Conservation (phyloP, 2,329 filamentous ascomycete genomes). For the Pleoardoris graminearum region DNA sequence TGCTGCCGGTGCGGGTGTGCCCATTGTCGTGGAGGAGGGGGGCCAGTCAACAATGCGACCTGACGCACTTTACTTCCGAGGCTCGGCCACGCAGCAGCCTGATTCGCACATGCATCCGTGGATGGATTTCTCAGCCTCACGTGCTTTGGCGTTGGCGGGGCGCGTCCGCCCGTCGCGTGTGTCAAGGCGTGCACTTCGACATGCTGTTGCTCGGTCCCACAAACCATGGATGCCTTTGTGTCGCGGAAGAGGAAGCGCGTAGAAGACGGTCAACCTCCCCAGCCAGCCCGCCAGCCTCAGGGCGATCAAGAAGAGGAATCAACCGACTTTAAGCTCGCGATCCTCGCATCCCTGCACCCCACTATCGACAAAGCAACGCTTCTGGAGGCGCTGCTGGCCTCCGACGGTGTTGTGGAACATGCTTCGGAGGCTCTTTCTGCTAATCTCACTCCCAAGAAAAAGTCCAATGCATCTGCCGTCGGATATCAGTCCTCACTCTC, state of each 20-base stretch:
- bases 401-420: constrained; percentile 73
- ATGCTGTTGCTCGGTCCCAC: not conserved
- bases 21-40: constrained; percentile 21
- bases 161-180: not conserved
- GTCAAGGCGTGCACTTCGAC: not conserved
- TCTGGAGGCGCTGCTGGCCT: constrained; percentile 76
- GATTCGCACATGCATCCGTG: not conserved
- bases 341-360: constrained; percentile 78
- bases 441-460: constrained; percentile 41
- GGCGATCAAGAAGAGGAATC: constrained; percentile 59
- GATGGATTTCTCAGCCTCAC: no score
- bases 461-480: constrained; percentile 19
- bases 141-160: constrained; percentile 6
- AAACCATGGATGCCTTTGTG: constrained; percentile 45
- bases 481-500: constrained; percentile 52
- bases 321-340: constrained; percentile 86
- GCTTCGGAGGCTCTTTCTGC: constrained; percentile 61
- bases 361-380: constrained; percentile 65
- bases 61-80: not conserved
- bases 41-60: not conserved
- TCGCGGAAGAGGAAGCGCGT: constrained; percentile 41
- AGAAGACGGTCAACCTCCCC: constrained; percentile 14
- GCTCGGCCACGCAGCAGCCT: not conserved
- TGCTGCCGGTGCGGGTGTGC: constrained; percentile 19
- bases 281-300: not conserved